A percentile compares a stretch with the other conserved stretches of the same genome.
Conservation (phyloP, 2,329 filamentous ascomycete species). For the Trichoderma sp. region DNA sequence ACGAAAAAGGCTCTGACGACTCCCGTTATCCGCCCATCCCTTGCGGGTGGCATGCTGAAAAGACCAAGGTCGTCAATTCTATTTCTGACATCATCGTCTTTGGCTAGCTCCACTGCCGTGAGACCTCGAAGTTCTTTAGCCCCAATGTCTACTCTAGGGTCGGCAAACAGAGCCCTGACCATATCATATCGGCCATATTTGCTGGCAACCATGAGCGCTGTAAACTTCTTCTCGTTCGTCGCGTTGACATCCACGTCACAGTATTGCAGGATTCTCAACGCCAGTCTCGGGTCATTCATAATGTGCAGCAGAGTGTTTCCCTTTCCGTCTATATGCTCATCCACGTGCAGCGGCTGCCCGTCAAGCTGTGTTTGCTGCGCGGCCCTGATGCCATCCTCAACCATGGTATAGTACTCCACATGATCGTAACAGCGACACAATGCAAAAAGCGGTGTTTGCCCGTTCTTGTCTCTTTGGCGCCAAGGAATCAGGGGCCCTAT, state of each 20-base stretch:
- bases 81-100: constrained; percentile 96
- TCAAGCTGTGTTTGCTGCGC: constrained; percentile 77
- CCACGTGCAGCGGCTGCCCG: constrained; percentile 77
- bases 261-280: constrained; percentile 71
- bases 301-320: constrained; percentile 97
- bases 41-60: constrained; percentile 70
- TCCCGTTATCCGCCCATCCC: constrained; percentile 82
- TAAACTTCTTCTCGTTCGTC: constrained; percentile 92
- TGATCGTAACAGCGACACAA: constrained; percentile 96
- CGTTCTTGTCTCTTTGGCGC: constrained; percentile 91
- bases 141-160: constrained; percentile 81
- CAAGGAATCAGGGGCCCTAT: constrained; percentile 82
- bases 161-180: constrained; percentile 83
- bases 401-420: constrained; percentile 82
- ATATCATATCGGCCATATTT: constrained; percentile 96
- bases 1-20: constrained; percentile 97
- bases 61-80: constrained; percentile 92
- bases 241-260: constrained; percentile 97
- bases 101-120: constrained; percentile 93
- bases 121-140: constrained; percentile 84
- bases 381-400: constrained; percentile 74
- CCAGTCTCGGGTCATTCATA: constrained; percentile 80
- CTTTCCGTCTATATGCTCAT: constrained; percentile 89
- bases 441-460: constrained; percentile 96
- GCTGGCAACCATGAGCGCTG: constrained; percentile 95